Evolutionary conservation across 2,329 filamentous ascomycete species (phyloP).

Genomic region (Phyllosticta citribraziliensis): DNA sequence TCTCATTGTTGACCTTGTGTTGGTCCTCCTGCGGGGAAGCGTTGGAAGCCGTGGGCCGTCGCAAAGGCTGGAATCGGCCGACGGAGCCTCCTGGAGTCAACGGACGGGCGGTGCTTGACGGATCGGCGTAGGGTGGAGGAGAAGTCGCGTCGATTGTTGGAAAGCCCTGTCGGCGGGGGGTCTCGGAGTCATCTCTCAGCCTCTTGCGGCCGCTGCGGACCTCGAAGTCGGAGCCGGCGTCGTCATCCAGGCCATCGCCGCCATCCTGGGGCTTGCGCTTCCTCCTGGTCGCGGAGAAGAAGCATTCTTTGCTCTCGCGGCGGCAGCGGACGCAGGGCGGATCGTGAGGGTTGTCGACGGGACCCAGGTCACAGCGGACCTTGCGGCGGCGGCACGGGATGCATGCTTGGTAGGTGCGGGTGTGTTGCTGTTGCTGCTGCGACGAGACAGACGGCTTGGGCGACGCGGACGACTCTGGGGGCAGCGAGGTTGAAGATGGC

Average conservation of each 20-base stretch:
- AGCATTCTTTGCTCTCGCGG: constrained; percentile 92
- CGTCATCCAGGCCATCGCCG: constrained; percentile 33
- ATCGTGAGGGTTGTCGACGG: constrained; percentile 87
- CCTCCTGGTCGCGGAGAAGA: constrained; percentile 86
- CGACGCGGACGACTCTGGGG: not conserved
- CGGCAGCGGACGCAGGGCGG: constrained; percentile 90
- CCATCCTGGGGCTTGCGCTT: constrained; percentile 65
- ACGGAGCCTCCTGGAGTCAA: constrained; percentile 56
- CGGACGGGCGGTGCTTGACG: constrained; percentile 35
- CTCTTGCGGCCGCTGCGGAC: constrained; percentile 66
- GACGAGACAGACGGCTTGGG: not conserved
- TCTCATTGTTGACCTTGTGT: constrained; percentile 49
- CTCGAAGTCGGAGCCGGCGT: constrained; percentile 50
- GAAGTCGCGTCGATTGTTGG: not conserved
- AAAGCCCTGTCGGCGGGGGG: constrained; percentile 20
- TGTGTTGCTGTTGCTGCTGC: constrained; percentile 18
- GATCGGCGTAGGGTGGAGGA: not conserved
- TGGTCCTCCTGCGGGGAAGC: constrained; percentile 40
- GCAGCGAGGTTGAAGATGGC: constrained; percentile 8
- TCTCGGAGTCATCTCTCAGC: constrained; percentile 39
- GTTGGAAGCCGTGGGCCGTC: constrained; percentile 42
- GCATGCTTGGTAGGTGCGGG: constrained; percentile 36
- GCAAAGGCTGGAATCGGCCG: constrained; percentile 56
- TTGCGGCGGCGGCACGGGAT: constrained; percentile 48
- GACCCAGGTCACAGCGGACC: constrained; percentile 50